Percentiles rank a stretch among this genome's conserved stretches.
phyloP scores from a whole-genome alignment of 1,284 basidiomycete genomes.

The Pascua sp. region DNA sequence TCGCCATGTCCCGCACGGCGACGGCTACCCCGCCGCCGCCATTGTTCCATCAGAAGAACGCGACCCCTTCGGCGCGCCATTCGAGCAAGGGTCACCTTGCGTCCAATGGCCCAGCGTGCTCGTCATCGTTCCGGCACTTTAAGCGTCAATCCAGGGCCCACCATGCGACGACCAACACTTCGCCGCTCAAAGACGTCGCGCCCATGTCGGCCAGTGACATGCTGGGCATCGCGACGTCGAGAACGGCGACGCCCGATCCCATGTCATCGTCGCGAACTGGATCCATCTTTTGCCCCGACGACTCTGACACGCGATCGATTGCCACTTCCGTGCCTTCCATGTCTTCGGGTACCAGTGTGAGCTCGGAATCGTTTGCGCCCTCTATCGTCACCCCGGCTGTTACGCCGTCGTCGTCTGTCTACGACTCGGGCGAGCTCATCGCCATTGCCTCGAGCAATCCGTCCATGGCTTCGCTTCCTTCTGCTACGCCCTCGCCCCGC shows the following conservation, averaged over 20 bases:
- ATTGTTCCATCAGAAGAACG: conserved; percentile 37
- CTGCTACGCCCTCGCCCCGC: conserved; percentile 14
- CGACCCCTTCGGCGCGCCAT: conserved; percentile 40
- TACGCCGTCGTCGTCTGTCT: conserved; percentile 17
- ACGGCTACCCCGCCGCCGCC: conserved; percentile 41
- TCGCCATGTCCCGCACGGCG: conserved; percentile 39
- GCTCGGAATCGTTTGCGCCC: conserved; percentile 6
- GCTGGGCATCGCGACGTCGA: conserved; percentile 10
- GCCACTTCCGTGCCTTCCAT: conserved; percentile 18
- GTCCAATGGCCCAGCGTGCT: conserved; percentile 4
- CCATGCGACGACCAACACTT: background rate
- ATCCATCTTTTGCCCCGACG: conserved; percentile 12
- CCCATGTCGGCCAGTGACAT: conserved; percentile 21
- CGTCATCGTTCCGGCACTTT: conserved; percentile 2
- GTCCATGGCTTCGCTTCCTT: conserved; percentile 2
- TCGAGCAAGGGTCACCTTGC: conserved; percentile 12
- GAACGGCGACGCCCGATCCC: conserved; percentile 12
- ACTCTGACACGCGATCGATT: conserved; percentile 15
- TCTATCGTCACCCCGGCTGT: conserved; percentile 14
- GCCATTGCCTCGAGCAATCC: background rate
- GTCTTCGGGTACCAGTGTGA: conserved; percentile 6
- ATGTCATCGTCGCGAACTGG: conserved; percentile 7
- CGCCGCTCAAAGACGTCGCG: conserved; percentile 17
- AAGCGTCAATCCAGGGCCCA: conserved; percentile 5
- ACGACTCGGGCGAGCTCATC: background rate